Evolutionary conservation across 2,329 filamentous ascomycete genomes (phyloP).

Genomic region (Hymenoscyphus repandus): DNA sequence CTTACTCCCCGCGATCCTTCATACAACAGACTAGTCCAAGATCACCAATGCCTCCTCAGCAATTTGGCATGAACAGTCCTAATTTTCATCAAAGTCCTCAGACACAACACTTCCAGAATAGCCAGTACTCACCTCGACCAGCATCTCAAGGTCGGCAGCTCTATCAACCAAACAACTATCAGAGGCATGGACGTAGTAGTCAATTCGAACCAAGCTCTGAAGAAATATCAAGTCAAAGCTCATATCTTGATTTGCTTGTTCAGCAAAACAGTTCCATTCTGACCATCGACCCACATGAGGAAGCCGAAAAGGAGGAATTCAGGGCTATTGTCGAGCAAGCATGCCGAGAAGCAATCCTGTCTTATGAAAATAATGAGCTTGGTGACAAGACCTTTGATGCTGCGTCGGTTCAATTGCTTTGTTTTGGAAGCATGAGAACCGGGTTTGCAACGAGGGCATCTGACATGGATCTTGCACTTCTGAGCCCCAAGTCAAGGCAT

Average conservation of each 20-base stretch:
- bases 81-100: slow-evolving; percentile 6
- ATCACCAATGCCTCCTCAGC: slow-evolving; percentile 27
- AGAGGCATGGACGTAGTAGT: slow-evolving; percentile 13
- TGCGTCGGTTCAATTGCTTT: slow-evolving; percentile 60
- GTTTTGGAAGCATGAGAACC: slow-evolving; percentile 77
- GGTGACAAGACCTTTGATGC: slow-evolving; percentile 43
- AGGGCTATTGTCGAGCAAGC: slow-evolving; percentile 58
- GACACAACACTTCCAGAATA: slow-evolving; percentile 8
- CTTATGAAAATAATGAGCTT: slow-evolving; percentile 42
- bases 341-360: slow-evolving; percentile 53
- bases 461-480: slow-evolving; percentile 81
- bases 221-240: slow-evolving; percentile 44
- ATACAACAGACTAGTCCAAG: slow-evolving; percentile 27
- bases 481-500: slow-evolving; percentile 56
- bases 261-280: slow-evolving; percentile 24
- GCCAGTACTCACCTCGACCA: slow-evolving; percentile 14
- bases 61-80: slow-evolving; percentile 9
- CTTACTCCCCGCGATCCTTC: slow-evolving; percentile 14
- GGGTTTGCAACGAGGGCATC: slow-evolving; percentile 85
- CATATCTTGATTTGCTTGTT: slow-evolving; percentile 45
- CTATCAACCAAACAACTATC: slow-evolving; percentile 23
- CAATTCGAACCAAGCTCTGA: slow-evolving; percentile 29
- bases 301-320: slow-evolving; percentile 67
- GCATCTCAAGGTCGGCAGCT: slow-evolving; percentile 27
- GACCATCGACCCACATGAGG: slow-evolving; percentile 59